Percentiles rank a stretch among this genome's conserved stretches.
Evolutionary conservation across 176 grass and related monocot species (phyloP).

Genomic region (Elymus sibiricus): DNA sequence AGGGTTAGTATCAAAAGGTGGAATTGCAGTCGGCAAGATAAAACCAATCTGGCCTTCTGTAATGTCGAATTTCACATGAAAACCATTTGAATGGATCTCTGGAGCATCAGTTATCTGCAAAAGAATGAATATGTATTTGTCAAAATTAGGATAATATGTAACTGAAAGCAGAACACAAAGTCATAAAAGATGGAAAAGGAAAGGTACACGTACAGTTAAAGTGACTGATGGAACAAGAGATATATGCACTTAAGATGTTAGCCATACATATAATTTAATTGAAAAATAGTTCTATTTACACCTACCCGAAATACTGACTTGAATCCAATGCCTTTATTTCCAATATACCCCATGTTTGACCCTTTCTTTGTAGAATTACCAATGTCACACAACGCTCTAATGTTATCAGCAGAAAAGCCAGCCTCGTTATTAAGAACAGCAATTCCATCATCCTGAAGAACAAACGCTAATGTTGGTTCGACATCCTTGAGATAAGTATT

Average conservation of each 20-base stretch:
- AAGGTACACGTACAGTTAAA: background rate
- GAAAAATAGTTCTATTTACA: background rate
- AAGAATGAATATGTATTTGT: background rate
- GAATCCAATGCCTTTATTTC: slow-evolving; percentile 77
- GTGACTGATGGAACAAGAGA: background rate
- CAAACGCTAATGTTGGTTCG: slow-evolving; percentile 65
- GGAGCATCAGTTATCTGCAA: slow-evolving; percentile 10
- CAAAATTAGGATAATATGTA: background rate
- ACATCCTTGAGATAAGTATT: slow-evolving; percentile 53
- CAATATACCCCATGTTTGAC: slow-evolving; percentile 63
- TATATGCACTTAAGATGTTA: background rate
- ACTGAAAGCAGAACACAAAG: background rate
- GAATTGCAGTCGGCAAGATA: slow-evolving; percentile 14
- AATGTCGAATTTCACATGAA: slow-evolving; percentile 11
- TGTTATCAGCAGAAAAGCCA: slow-evolving; percentile 50
- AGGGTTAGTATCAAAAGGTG: background rate
- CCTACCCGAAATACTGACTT: slow-evolving; percentile 78
- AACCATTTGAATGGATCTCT: slow-evolving; percentile 17
- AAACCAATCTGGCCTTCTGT: slow-evolving; percentile 11
- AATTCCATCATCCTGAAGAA: slow-evolving; percentile 62
- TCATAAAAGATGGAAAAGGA: background rate
- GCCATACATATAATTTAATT: background rate
- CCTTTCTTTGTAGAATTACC: slow-evolving; percentile 83
- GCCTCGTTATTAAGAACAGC: slow-evolving; percentile 61
- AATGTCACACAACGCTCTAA: slow-evolving; percentile 74